Base-by-base conservation (phyloP, 140 eudicot species). In the Senecio squalidus region DNA sequence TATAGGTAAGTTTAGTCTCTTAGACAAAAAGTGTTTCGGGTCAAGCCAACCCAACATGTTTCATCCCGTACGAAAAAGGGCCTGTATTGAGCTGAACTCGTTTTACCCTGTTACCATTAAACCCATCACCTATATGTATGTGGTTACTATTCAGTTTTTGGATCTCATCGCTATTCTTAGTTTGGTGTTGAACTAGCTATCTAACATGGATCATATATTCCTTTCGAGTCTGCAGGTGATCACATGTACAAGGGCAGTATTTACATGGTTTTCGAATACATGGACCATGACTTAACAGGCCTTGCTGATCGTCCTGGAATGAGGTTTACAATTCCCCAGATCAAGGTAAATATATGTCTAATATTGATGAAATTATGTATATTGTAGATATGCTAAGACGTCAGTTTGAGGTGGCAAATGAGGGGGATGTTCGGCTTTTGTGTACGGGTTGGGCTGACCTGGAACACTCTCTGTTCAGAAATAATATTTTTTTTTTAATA, bases 191-290 rank as follows among this genome's bases (percentile, higher is more conserved):
- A 27, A 16, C 25, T 58, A 26, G 52, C 16, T 29, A 17, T 53
- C 60, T 64, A 22, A 47, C 43, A 28, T 54, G 9, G 16, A 44
- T 47, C 17, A 31, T 64, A 30, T 26, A 29, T 75, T 30, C 15
- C n/a, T 28, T 53, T 63, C 0, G 79, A 62, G 62, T 29, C 26
- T 40, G 4, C 77, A 76, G 84, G 78, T 74, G 79, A 77, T 55
- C 80, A 76, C 51, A 74, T 70, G 62, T 76, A 80, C 39, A 84
- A 70, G 73, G 93, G 87, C 23, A 68, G 77, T 64, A 73, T 76
- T 17, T 84, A 84, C 78, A 84, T 84, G 93, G 93, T 84, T 25
- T 80, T 84, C 55, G 93, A 84, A 63, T 84, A 83, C 68, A 80
- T 84, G 93, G 87, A 84, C 65, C 87, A 80, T 46, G 87, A 80